A percentile compares a stretch with the other conserved stretches of the same genome.
These are phyloP conservation scores for Saccharomyces jurei DNA, from an alignment of 805 yeast species.

Conservation along the genomic window DNA sequence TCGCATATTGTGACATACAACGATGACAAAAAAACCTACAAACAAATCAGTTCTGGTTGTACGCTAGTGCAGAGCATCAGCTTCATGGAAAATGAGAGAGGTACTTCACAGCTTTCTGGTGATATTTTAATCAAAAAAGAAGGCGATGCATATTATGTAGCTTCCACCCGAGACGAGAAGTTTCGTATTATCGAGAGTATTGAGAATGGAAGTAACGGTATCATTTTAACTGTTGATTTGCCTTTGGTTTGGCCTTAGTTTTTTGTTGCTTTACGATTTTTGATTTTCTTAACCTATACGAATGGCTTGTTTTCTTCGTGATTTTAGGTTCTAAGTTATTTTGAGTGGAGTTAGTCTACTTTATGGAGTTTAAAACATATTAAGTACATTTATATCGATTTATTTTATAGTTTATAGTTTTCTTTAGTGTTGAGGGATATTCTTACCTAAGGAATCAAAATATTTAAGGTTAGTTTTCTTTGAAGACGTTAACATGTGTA, in stretches of 20 bases:
- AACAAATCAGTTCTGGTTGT: slow-evolving; percentile 1
- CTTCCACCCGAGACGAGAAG: slow-evolving; percentile 29
- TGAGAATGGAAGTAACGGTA: slow-evolving; percentile 39
- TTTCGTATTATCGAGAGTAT: slow-evolving; percentile 30
- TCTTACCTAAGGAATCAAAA: background rate
- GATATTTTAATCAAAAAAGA: slow-evolving; percentile 32
- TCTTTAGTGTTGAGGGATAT: no score
- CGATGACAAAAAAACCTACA: slow-evolving; percentile 5
- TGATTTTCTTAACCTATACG: background rate
- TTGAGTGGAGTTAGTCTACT: background rate
- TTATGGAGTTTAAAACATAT: background rate
- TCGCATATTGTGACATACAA: slow-evolving; percentile 46
- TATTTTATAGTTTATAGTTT: background rate
- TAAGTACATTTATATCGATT: background rate
- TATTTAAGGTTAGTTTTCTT: background rate
- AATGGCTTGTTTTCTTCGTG: background rate
- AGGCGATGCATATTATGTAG: slow-evolving; percentile 28
- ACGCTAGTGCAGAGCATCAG: slow-evolving; percentile 11
- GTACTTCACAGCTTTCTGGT: slow-evolving; percentile 31
- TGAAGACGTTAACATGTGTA: no score
- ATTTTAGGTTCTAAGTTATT: background rate
- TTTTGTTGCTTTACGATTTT: background rate
- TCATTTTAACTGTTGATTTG: slow-evolving; percentile 34
- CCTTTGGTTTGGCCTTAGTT: slow-evolving; percentile 31
- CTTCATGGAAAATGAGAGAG: slow-evolving; percentile 18